A percentile compares a stretch with the other conserved stretches of the same genome.
These are phyloP conservation scores for Tylopilus rubrobrunneus DNA, from an alignment of 768 basidiomycete genomes.

Conservation along the genomic window DNA sequence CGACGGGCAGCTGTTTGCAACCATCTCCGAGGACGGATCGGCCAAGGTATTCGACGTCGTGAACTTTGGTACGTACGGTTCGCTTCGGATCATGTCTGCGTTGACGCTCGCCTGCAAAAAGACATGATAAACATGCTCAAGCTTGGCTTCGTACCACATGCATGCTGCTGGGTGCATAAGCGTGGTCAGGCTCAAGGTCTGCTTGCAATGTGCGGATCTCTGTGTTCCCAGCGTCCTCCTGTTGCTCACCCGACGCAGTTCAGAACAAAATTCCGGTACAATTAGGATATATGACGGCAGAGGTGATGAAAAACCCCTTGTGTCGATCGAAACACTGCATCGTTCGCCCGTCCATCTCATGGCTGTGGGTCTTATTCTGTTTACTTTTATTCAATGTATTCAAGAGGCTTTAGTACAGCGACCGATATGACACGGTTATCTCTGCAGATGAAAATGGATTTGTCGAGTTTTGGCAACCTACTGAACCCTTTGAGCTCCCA, in stretches of 20 bases:
- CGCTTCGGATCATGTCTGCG: neutral
- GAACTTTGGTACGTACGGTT: constrained; percentile 79
- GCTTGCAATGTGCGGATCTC: constrained; percentile 72
- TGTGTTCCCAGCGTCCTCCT: constrained; percentile 15
- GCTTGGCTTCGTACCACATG: constrained; percentile 77
- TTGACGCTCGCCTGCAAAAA: constrained; percentile 27
- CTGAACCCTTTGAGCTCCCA: constrained; percentile 83
- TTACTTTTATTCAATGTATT: neutral
- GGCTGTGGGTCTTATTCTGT: constrained; percentile 50
- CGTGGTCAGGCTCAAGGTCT: constrained; percentile 84
- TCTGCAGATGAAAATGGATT: constrained; percentile 95
- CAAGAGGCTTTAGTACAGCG: constrained; percentile 64
- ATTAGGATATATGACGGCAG: constrained; percentile 93
- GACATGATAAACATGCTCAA: constrained; percentile 99
- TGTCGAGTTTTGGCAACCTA: constrained; percentile 93
- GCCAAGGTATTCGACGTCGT: constrained; percentile 97
- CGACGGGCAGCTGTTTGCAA: constrained; percentile 91
- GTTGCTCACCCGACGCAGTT: constrained; percentile 43
- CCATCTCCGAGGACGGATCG: constrained; percentile 84
- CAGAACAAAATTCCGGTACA: constrained; percentile 67
- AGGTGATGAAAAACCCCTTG: constrained; percentile 74
- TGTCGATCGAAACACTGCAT: constrained; percentile 76
- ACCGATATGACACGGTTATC: constrained; percentile 85
- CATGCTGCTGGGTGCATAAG: constrained; percentile 94
- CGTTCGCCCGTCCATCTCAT: constrained; percentile 88